These are phyloP conservation scores for Curvularia eragrostidis DNA, from an alignment of 2,329 filamentous ascomycete genomes.

Conservation along the genomic window DNA sequence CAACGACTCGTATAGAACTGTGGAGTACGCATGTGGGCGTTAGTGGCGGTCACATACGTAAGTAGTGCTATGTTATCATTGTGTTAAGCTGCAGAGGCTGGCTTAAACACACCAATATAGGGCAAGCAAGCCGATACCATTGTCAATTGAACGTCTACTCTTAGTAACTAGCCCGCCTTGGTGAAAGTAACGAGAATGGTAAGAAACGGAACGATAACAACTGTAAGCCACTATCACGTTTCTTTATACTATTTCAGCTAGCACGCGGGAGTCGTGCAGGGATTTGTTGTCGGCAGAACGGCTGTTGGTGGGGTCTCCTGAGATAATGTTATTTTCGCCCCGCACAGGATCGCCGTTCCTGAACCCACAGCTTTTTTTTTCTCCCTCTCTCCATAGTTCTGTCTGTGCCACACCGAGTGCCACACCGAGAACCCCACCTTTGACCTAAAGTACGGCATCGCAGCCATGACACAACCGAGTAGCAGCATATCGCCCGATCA, in stretches of 20 bases:
- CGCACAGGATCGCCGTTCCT: not conserved
- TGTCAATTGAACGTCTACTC: not conserved
- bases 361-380: not conserved
- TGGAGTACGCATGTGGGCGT: not conserved
- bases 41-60: not conserved
- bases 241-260: not conserved
- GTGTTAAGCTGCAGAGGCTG: not conserved
- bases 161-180: not conserved
- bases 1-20: conserved; percentile 7
- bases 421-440: not conserved
- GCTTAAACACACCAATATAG: not conserved
- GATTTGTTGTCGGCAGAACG: conserved; percentile 4
- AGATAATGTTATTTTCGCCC: not conserved
- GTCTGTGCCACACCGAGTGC: not conserved
- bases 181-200: not conserved
- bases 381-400: not conserved
- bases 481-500: conserved; percentile 46
- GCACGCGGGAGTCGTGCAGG: conserved; percentile 10
- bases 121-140: not conserved
- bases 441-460: conserved; percentile 35
- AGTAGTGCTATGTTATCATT: not conserved
- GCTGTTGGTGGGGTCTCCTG: conserved; percentile 3
- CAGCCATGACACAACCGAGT: conserved; percentile 41
- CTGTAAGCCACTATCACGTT: not conserved
- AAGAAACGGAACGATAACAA: not conserved